Percentiles rank a stretch among this genome's conserved stretches.
Evolutionary conservation across 148 eudicot species (phyloP).

Genomic region (Nepenthes mirabilis): DNA sequence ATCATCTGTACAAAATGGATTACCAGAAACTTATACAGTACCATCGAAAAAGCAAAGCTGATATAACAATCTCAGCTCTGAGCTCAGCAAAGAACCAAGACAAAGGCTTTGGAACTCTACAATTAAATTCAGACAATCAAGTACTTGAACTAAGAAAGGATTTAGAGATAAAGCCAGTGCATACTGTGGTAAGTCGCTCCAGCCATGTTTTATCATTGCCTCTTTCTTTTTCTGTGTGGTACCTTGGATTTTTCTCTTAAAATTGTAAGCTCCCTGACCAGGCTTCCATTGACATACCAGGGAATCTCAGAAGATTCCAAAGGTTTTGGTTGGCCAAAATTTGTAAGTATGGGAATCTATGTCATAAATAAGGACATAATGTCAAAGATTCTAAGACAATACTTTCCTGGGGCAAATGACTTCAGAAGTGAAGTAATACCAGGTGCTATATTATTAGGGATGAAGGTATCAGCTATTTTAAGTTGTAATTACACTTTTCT

Average conservation of each 20-base stretch:
- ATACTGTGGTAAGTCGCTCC: conserved; percentile 14
- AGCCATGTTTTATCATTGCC: neutral
- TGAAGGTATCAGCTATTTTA: conserved; percentile 44
- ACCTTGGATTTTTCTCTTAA: no score
- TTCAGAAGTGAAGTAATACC: conserved; percentile 55
- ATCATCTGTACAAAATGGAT: conserved; percentile 77
- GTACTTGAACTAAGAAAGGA: conserved; percentile 26
- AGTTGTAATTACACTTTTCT: neutral
- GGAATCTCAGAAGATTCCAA: conserved; percentile 10
- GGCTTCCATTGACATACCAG: conserved; percentile 12
- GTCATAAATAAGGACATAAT: conserved; percentile 49
- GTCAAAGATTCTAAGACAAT: conserved; percentile 36
- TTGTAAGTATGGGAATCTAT: conserved; percentile 68
- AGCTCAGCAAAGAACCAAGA: conserved; percentile 16
- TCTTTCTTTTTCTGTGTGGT: neutral
- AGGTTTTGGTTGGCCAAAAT: conserved; percentile 5
- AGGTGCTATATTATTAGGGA: conserved; percentile 64
- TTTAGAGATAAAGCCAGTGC: conserved; percentile 1
- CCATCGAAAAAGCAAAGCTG: conserved; percentile 44
- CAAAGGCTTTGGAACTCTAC: conserved; percentile 37
- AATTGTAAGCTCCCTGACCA: neutral
- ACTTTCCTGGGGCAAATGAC: conserved; percentile 43
- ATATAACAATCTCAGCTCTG: conserved; percentile 51
- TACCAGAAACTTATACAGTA: conserved; percentile 51
- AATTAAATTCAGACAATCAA: conserved; percentile 24